Evolutionary conservation across 2,329 filamentous ascomycete species (phyloP).

Genomic region (Esteya vermicola): DNA sequence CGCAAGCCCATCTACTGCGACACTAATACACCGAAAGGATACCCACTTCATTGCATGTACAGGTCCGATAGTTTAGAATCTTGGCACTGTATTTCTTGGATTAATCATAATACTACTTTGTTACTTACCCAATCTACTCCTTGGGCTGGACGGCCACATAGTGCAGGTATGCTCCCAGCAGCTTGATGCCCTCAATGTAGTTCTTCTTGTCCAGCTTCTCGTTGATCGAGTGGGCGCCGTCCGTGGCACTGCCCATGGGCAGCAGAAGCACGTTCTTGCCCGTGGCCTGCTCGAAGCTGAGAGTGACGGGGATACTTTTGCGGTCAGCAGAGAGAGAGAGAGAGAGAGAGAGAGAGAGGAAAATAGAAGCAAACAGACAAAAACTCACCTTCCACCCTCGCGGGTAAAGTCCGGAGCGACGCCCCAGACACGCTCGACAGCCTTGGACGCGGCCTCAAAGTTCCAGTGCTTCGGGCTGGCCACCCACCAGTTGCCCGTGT

Average conservation of each 20-base stretch:
- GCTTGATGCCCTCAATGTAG: conserved; percentile 96
- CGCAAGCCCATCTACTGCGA: too few relatives aligned
- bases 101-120: background rate
- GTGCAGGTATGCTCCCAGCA: conserved; percentile 88
- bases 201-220: conserved; percentile 96
- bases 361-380: background rate
- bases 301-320: conserved; percentile 77
- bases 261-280: conserved; percentile 94
- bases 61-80: too few relatives aligned
- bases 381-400: conserved; percentile 67
- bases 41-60: background rate
- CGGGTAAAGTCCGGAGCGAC: conserved; percentile 89
- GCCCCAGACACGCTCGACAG: conserved; percentile 89
- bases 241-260: conserved; percentile 94
- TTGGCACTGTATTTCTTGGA: too few relatives aligned
- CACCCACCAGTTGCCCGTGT: conserved; percentile 98
- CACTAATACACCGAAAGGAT: background rate
- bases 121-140: conserved; percentile 5
- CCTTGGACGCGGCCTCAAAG: conserved; percentile 86
- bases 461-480: conserved; percentile 98
- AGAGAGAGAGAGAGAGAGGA: background rate
- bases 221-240: conserved; percentile 94
- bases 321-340: background rate
- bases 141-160: conserved; percentile 84
- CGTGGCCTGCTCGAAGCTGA: conserved; percentile 94